Percentiles rank a stretch among this genome's conserved stretches.
These are phyloP conservation scores for Echites panduratus DNA, from an alignment of 257 asterid genomes.

Conservation along the genomic window DNA sequence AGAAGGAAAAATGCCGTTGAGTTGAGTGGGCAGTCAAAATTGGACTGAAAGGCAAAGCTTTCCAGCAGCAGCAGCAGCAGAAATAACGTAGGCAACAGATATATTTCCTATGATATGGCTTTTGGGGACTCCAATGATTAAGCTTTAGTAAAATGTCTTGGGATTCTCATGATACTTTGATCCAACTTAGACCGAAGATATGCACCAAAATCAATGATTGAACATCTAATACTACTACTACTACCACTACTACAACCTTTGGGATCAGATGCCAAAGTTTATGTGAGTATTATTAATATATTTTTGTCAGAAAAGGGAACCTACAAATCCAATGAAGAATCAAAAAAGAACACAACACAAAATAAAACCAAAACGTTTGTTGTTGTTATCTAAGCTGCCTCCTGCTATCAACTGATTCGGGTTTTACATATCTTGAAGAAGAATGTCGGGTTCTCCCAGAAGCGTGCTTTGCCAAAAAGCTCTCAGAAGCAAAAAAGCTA, in stretches of 20 bases:
- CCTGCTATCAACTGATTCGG: constrained; percentile 5
- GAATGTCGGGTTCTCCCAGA: background rate
- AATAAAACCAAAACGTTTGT: constrained; percentile 1
- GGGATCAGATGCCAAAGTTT: constrained; percentile 31
- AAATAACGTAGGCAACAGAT: background rate
- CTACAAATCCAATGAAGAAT: constrained; percentile 3
- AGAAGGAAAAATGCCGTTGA: background rate
- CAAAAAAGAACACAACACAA: background rate
- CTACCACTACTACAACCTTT: constrained; percentile 9
- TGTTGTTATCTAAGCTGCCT: background rate
- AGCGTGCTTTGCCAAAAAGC: constrained; percentile 4
- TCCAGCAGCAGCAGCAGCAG: background rate
- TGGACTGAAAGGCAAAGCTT: constrained; percentile 5
- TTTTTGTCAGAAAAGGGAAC: constrained; percentile 15
- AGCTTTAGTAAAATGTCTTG: constrained; percentile 26
- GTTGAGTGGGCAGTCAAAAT: constrained; percentile 1
- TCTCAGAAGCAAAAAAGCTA: background rate
- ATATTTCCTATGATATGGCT: constrained; percentile 22
- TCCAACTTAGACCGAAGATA: constrained; percentile 23
- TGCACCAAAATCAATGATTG: constrained; percentile 35
- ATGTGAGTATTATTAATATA: constrained; percentile 12
- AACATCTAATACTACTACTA: constrained; percentile 22
- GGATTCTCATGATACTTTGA: constrained; percentile 41
- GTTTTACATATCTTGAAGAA: constrained; percentile 9
- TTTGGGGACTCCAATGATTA: constrained; percentile 29